phyloP scores from a whole-genome alignment of 805 yeast species.

The Barnettozyma siamensis region DNA sequence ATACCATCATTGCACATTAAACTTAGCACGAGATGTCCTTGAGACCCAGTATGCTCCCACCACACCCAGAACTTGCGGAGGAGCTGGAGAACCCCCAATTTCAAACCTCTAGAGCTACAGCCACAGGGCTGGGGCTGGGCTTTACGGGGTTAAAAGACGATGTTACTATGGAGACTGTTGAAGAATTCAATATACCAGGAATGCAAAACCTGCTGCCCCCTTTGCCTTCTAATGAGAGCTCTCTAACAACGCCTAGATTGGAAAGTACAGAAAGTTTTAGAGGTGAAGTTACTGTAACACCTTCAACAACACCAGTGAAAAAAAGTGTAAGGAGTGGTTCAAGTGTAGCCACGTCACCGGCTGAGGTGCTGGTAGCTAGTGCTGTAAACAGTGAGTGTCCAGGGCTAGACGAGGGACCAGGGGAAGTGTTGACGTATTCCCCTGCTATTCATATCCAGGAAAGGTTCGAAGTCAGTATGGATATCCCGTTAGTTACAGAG shows the following conservation, averaged over 20 bases:
- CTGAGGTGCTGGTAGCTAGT: background rate
- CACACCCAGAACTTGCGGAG: background rate
- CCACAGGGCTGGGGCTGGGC: background rate
- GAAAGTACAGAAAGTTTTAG: slow-evolving; percentile 1
- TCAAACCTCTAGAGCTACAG: background rate
- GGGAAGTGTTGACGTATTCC: slow-evolving; percentile 10
- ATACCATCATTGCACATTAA: too few species aligned
- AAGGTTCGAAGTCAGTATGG: slow-evolving; percentile 20
- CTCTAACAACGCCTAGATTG: background rate
- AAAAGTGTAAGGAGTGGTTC: background rate
- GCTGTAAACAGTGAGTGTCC: background rate
- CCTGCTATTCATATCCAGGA: slow-evolving; percentile 23
- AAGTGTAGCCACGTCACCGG: background rate
- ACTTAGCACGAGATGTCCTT: too few species aligned
- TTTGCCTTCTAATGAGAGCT: slow-evolving; percentile 11
- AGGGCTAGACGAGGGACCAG: background rate
- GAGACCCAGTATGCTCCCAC: background rate
- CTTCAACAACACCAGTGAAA: slow-evolving; percentile 3
- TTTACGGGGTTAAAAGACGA: background rate
- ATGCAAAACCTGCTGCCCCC: slow-evolving; percentile 17
- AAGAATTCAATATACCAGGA: slow-evolving; percentile 13
- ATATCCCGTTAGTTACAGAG: slow-evolving; percentile 11
- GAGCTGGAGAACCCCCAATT: background rate
- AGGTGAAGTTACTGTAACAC: slow-evolving; percentile 3
- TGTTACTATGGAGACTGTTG: background rate